A percentile compares a stretch with the other conserved stretches of the same genome.
Conservation (phyloP, 1,139 yeast genomes). For the Blastobotrys apis region DNA sequence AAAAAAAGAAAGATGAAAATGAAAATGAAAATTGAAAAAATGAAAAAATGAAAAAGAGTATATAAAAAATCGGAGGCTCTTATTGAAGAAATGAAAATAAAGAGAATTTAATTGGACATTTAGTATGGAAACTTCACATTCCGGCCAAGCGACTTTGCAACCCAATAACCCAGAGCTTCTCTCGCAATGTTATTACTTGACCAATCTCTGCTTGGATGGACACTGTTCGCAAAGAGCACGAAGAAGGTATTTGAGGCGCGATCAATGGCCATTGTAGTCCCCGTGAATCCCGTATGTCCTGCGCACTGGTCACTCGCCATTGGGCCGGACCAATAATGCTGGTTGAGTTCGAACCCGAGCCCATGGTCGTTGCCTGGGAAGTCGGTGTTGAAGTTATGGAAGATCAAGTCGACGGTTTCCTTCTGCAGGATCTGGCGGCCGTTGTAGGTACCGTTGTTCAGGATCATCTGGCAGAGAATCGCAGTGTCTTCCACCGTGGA, state of each 20-base stretch:
- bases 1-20: no score
- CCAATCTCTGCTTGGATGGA: conserved; percentile 19
- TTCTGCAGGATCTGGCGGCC: conserved; percentile 13
- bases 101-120: no score
- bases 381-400: conserved; percentile 16
- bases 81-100: no score
- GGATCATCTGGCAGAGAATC: conserved; percentile 19
- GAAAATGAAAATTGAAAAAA: no score
- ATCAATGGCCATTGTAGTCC: conserved; percentile 21
- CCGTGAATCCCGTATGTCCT: conserved; percentile 24
- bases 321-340: conserved; percentile 19
- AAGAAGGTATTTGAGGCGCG: conserved; percentile 16
- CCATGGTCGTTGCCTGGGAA: conserved; percentile 21
- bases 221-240: conserved; percentile 18
- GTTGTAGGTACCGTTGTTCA: conserved; percentile 18
- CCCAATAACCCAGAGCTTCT: conserved; percentile 16
- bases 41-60: no score
- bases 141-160: conserved; percentile 11
- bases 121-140: conserved; percentile 8
- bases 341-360: conserved; percentile 22
- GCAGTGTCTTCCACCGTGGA: conserved; percentile 20
- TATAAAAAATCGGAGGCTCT: no score
- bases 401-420: conserved; percentile 16
- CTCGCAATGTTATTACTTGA: conserved; percentile 17
- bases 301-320: conserved; percentile 15